These are phyloP conservation scores for Hygrophorus pudorinus DNA, from an alignment of 768 basidiomycete species.

Conservation along the genomic window DNA sequence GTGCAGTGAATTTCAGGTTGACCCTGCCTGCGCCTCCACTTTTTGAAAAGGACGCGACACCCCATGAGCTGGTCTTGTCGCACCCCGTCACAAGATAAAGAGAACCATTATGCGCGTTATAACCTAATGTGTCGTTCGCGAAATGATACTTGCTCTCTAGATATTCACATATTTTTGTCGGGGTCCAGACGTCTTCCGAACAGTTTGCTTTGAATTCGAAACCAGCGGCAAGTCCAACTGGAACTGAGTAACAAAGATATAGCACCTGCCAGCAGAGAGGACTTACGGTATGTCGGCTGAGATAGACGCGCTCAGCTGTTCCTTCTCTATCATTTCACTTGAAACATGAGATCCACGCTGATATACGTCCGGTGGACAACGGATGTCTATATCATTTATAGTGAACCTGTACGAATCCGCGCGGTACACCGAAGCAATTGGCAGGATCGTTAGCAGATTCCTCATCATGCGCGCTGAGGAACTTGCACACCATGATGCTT, in stretches of 20 bases:
- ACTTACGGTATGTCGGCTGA: not conserved
- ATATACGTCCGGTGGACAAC: not conserved
- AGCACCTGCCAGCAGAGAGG: not conserved
- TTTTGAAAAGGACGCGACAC: conserved; percentile 15
- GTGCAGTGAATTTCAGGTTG: conserved; percentile 11
- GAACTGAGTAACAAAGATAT: not conserved
- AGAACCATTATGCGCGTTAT: conserved; percentile 15
- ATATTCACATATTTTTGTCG: conserved; percentile 12
- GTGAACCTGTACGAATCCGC: conserved; percentile 17
- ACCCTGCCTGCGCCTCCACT: conserved; percentile 1
- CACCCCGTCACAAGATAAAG: conserved; percentile 24
- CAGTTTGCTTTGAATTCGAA: conserved; percentile 11
- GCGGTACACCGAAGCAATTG: conserved; percentile 20
- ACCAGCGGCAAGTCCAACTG: conserved; percentile 1
- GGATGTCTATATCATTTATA: conserved; percentile 8
- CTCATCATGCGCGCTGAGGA: no score
- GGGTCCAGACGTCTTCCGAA: conserved; percentile 20
- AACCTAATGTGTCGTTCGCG: conserved; percentile 16
- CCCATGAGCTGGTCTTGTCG: conserved; percentile 20
- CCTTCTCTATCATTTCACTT: not conserved
- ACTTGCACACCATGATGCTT: no score
- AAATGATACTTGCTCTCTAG: conserved; percentile 21
- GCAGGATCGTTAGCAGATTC: conserved; percentile 21
- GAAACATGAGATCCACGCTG: not conserved
- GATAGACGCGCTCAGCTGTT: not conserved